Base-by-base conservation (phyloP, 1,284 basidiomycete genomes). In the Tilletia indica region DNA sequence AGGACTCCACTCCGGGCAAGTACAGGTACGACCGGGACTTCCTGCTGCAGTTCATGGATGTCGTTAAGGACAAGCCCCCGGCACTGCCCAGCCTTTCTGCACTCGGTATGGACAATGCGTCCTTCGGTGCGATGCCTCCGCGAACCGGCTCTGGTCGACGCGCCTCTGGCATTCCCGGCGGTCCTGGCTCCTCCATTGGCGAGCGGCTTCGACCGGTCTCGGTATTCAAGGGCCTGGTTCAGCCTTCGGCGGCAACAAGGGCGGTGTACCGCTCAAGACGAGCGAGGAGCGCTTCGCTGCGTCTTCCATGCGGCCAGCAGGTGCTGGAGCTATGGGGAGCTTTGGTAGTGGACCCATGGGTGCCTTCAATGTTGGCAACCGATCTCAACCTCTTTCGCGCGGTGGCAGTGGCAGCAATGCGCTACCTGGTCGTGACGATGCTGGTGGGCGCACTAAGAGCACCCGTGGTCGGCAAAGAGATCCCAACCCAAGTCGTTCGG, bases 21-120 rank as follows among this genome's bases (percentile, higher is more conserved):
- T 97, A 94, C 88, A 91, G 95, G 80, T 99, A 99, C 85, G 94
- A 98, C 85, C 93, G 96, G 67, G 93, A 96, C 61, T 99, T 99
- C 89, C 88, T 99, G 42, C 86, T 99, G 76, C 97, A 99, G 84
- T 99, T 99, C 87, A 97, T 97, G 93, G 87, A 87, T 51, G 87
- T 97, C 71, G 99, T 94, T 88, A 93, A 91, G 85, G 95, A 97
- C 86, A 96, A 94, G 86, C 96, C 97, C 0, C 92, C 92, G 71
- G 89, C 89, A 71, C 89, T 98, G 36, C 94, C 95, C 47, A 89
- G 93, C 74, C 89, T 98, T 67, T 93, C 96, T 78, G 91, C 91
- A 39, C 92, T 99, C 80, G 96, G 96, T 70, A 89, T 86, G 86
- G 82, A 82, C 72, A 73, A 72, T 63, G 77, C 77, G 42, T 75